Evolutionary conservation across 2,329 filamentous ascomycete species (phyloP), one percentile per base, ranked within the genome.

Genomic region (Scedosporium apiospermum): DNA sequence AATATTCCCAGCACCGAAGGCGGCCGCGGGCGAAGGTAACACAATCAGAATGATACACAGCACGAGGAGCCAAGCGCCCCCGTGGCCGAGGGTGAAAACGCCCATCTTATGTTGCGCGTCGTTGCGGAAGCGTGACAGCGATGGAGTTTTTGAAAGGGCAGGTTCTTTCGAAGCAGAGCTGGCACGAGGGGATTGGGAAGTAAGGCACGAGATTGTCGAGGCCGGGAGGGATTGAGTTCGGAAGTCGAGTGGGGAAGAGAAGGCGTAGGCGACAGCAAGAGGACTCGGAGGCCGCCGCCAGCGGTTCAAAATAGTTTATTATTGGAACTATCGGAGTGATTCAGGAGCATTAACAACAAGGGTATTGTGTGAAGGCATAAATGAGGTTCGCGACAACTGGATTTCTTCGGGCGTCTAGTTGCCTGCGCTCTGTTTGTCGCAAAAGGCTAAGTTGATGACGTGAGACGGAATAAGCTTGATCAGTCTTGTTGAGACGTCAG

Each of bases 1-100:
- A 65, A 89, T 89, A 69, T 89, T 89, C 63, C 87, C 87, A 41
- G 87, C 87, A 27, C 87, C 87, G 70, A 89, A 89, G 3, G 87
- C 87, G 23, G 77, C 77, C 2, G 78, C 84, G 65, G 78, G 80
- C 61, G 78, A 77, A 23, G 84, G 83, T 60, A 88, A 74, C 57
- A 87, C 68, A n/a, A 84, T 71, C 64, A 89, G 73, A 61, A 85
- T 69, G 59, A 87, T 69, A 65, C 75, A 77, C 58, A 82, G 65
- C 67, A 82, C 73, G 62, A 87, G 76, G 71, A 87, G 75, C 72
- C 80, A 75, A 42, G 73, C 74, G 70, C 77, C 71, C 73, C 76
- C 77, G 75, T 78, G 79, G 71, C 80, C 73, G 66, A 78, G 71
- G 34, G 38, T 30, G 65, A 77, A 73, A 65, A 75, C 77, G 67